phyloP scores from a whole-genome alignment of 176 grass and related monocot genomes.

The Aegilops longissima region DNA sequence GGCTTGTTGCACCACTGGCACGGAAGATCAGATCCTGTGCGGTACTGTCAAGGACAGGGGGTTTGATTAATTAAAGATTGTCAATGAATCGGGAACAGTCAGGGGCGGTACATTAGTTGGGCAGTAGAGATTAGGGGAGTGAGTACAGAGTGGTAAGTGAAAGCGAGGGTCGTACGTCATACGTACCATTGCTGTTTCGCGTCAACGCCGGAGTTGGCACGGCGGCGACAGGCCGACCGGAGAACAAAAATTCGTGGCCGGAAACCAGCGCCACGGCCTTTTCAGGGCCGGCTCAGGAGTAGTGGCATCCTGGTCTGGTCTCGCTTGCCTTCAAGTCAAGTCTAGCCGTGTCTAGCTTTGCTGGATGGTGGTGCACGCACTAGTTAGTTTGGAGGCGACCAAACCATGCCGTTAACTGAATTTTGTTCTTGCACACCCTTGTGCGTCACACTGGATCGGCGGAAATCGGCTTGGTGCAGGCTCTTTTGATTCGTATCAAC shows the following conservation, averaged over 20 bases:
- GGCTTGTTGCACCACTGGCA: neutral
- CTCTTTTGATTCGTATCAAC: neutral
- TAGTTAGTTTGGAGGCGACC: neutral
- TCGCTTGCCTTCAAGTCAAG: conserved; percentile 27
- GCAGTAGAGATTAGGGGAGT: neutral
- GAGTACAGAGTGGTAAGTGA: neutral
- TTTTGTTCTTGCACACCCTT: neutral
- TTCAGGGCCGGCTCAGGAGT: neutral
- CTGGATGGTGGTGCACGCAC: neutral
- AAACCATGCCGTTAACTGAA: neutral
- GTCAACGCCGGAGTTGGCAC: conserved; percentile 34
- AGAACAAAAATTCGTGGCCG: neutral
- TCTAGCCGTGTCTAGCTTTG: conserved; percentile 10
- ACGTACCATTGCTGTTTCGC: neutral
- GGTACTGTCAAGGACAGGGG: neutral
- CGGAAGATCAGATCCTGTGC: neutral
- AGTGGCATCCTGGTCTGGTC: neutral
- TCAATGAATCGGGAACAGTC: neutral
- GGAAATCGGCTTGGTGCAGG: neutral
- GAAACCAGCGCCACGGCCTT: neutral
- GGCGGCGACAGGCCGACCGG: conserved; percentile 9
- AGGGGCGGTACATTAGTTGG: neutral
- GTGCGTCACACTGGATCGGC: neutral
- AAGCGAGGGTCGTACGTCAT: neutral
- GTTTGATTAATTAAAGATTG: neutral